Evolutionary conservation across 805 yeast genomes (phyloP).

Genomic region (Kodamaea neixiangensis): DNA sequence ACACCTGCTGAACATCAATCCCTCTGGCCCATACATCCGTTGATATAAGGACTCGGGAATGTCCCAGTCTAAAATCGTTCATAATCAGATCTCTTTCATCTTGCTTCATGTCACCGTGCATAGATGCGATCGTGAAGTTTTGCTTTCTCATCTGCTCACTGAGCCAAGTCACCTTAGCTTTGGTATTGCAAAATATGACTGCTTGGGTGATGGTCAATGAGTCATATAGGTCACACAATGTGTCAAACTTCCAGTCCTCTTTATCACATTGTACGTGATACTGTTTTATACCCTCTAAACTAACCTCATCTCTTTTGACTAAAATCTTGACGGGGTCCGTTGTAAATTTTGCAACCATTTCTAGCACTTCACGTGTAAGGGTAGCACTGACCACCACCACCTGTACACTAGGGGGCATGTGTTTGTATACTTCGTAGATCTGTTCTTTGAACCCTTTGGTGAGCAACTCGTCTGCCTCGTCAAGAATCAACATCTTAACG

Average conservation of each 20-base stretch:
- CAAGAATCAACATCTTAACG: conserved; percentile 91
- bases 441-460: conserved; percentile 94
- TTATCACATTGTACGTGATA: conserved; percentile 87
- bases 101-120: conserved; percentile 97
- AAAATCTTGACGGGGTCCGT: conserved; percentile 90
- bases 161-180: conserved; percentile 91
- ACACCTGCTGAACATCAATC: conserved; percentile 97
- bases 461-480: conserved; percentile 96
- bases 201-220: conserved; percentile 95
- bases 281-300: conserved; percentile 93
- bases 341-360: conserved; percentile 89
- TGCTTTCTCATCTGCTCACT: conserved; percentile 74
- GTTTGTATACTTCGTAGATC: conserved; percentile 86
- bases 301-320: conserved; percentile 91
- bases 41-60: conserved; percentile 89
- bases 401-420: conserved; percentile 82
- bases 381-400: conserved; percentile 96
- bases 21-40: conserved; percentile 99
- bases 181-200: conserved; percentile 94
- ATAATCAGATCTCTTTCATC: conserved; percentile 91
- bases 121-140: conserved; percentile 89
- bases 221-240: conserved; percentile 92
- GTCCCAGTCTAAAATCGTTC: conserved; percentile 94
- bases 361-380: conserved; percentile 86
- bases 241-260: conserved; percentile 93